Percentiles rank a stretch among this genome's conserved stretches.
These are phyloP conservation scores for Solanum etuberosum DNA, from an alignment of 257 asterid genomes.

Conservation along the genomic window DNA sequence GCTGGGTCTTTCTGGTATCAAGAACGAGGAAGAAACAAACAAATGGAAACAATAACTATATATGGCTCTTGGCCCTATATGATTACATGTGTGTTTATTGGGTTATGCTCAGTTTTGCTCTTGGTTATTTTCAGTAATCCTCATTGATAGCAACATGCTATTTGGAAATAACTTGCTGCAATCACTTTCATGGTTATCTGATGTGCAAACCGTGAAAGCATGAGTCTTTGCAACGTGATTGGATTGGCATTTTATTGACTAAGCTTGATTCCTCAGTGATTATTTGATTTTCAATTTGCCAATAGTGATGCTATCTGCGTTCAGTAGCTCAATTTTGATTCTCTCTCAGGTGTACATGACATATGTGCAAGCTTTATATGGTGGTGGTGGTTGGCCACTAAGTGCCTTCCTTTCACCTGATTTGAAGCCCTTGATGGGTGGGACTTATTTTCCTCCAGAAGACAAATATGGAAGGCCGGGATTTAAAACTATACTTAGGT, in stretches of 20 bases:
- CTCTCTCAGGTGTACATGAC: slow-evolving; percentile 84
- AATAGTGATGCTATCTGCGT: not conserved
- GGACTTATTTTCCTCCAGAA: slow-evolving; percentile 95
- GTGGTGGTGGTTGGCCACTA: slow-evolving; percentile 98
- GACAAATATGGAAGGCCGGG: slow-evolving; percentile 94
- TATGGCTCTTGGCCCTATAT: not conserved
- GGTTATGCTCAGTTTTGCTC: not conserved
- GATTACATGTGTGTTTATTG: not conserved
- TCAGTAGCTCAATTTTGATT: not conserved
- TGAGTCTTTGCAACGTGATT: not conserved
- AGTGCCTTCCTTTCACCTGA: slow-evolving; percentile 87
- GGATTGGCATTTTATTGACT: not conserved
- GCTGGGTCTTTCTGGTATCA: not conserved
- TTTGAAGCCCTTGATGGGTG: slow-evolving; percentile 95
- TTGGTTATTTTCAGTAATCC: not conserved
- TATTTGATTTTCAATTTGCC: not conserved
- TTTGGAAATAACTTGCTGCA: not conserved
- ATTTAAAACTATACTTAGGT: slow-evolving; percentile 83
- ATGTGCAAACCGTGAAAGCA: not conserved
- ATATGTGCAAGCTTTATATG: slow-evolving; percentile 83
- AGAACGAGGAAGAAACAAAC: not conserved
- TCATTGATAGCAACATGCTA: not conserved
- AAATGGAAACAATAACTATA: not conserved
- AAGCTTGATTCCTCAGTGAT: not conserved
- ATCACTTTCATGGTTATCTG: not conserved